A percentile compares a stretch with the other conserved stretches of the same genome.
Evolutionary conservation across 768 basidiomycete genomes (phyloP).

Genomic region (Collybia nuda): DNA sequence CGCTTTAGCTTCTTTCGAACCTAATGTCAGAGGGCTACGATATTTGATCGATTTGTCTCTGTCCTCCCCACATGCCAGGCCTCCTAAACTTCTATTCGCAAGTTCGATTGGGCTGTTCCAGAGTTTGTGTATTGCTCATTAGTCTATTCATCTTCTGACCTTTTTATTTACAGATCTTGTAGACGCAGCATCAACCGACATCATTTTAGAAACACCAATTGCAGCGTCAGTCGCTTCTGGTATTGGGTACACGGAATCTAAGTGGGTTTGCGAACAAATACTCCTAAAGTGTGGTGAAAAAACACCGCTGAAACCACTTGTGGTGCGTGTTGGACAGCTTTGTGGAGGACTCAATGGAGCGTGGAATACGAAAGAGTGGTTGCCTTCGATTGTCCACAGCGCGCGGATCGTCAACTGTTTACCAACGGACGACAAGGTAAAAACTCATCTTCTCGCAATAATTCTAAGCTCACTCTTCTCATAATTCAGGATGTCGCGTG

Average conservation of each 20-base stretch:
- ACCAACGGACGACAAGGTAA: slow-evolving; percentile 18
- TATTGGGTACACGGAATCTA: slow-evolving; percentile 29
- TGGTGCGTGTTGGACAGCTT: slow-evolving; percentile 36
- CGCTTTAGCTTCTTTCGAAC: slow-evolving; percentile 33
- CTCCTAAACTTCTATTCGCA: slow-evolving; percentile 28
- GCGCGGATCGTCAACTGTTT: slow-evolving; percentile 27
- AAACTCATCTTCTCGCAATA: slow-evolving; percentile 16
- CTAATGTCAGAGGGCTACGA: slow-evolving; percentile 29
- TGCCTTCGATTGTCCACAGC: slow-evolving; percentile 34
- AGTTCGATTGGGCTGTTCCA: slow-evolving; percentile 29
- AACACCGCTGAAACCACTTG: slow-evolving; percentile 27
- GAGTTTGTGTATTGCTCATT: slow-evolving; percentile 13
- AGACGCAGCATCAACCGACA: no score
- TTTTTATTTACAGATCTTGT: no score
- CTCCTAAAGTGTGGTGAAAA: slow-evolving; percentile 12
- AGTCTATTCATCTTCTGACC: slow-evolving; percentile 21
- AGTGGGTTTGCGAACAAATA: slow-evolving; percentile 33
- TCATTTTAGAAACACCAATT: slow-evolving; percentile 17
- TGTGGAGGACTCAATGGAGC: slow-evolving; percentile 32
- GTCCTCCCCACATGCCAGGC: slow-evolving; percentile 12
- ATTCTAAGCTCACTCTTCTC: no score
- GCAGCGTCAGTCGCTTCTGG: slow-evolving; percentile 25
- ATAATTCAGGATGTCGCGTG: slow-evolving; percentile 22
- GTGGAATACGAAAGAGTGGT: slow-evolving; percentile 39
- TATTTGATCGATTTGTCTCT: slow-evolving; percentile 29